Evolutionary conservation across 2,329 filamentous ascomycete species (phyloP).

Genomic region (Aspergillus awamori): DNA sequence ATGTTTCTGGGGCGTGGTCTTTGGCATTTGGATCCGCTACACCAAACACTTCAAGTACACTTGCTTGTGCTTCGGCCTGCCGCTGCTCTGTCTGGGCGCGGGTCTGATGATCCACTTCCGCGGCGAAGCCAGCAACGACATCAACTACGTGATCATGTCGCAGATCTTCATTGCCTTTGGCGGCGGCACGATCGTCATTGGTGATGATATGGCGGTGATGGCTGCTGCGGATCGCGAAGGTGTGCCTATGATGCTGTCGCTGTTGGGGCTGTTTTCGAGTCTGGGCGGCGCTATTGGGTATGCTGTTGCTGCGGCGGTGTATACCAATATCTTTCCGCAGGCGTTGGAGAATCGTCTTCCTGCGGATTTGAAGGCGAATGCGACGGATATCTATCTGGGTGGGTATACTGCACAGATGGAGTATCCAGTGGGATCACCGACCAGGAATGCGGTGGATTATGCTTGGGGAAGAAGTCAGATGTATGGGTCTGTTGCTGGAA

Average conservation of each 20-base stretch:
- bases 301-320: slow-evolving; percentile 50
- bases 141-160: slow-evolving; percentile 58
- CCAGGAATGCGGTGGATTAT: slow-evolving; percentile 39
- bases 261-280: slow-evolving; percentile 39
- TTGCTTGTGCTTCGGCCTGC: slow-evolving; percentile 55
- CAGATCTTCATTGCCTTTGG: slow-evolving; percentile 60
- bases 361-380: slow-evolving; percentile 22
- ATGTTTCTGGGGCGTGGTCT: slow-evolving; percentile 53
- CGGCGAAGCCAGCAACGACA: slow-evolving; percentile 45
- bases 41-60: slow-evolving; percentile 58
- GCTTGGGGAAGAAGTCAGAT: slow-evolving; percentile 46
- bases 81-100: slow-evolving; percentile 55
- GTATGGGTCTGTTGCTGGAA: slow-evolving; percentile 39
- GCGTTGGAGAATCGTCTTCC: slow-evolving; percentile 53
- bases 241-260: slow-evolving; percentile 50
- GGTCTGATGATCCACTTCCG: slow-evolving; percentile 62
- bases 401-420: slow-evolving; percentile 31
- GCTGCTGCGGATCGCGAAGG: slow-evolving; percentile 58
- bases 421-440: slow-evolving; percentile 33
- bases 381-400: slow-evolving; percentile 27
- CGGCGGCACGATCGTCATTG: slow-evolving; percentile 58
- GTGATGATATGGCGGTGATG: slow-evolving; percentile 62
- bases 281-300: slow-evolving; percentile 41
- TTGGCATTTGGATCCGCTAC: slow-evolving; percentile 53
- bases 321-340: slow-evolving; percentile 59